phyloP scores from a whole-genome alignment of 768 basidiomycete genomes.

The Boletales sp. region DNA sequence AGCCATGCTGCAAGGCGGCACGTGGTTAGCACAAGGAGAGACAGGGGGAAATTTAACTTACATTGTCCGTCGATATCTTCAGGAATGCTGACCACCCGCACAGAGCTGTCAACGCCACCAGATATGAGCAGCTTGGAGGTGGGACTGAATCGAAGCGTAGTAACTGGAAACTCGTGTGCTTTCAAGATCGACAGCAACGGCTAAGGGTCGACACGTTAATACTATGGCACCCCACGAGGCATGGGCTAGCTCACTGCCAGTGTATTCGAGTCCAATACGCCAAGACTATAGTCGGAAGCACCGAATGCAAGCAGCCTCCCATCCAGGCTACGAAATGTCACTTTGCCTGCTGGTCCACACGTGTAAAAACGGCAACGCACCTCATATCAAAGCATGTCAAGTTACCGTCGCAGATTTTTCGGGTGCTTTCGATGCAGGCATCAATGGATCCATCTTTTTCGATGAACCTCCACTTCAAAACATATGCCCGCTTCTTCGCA shows the following conservation, averaged over 20 bases:
- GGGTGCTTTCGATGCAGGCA: constrained; percentile 42
- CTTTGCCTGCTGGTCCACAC: constrained; percentile 3
- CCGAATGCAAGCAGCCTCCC: constrained; percentile 84
- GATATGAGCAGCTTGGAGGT: constrained; percentile 76
- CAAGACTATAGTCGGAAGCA: constrained; percentile 80
- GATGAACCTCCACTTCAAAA: constrained; percentile 69
- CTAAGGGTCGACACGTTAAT: constrained; percentile 38
- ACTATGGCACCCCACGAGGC: background rate
- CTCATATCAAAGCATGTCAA: constrained; percentile 88
- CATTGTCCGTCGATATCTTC: constrained; percentile 47
- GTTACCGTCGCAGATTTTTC: constrained; percentile 75
- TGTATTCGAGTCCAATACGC: constrained; percentile 75
- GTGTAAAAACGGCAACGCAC: constrained; percentile 37
- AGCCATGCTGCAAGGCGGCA: constrained; percentile 34
- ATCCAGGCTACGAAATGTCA: constrained; percentile 52
- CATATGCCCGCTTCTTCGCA: constrained; percentile 54
- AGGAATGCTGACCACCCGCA: constrained; percentile 78
- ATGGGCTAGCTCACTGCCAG: constrained; percentile 54
- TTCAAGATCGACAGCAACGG: constrained; percentile 84
- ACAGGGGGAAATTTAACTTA: constrained; percentile 35
- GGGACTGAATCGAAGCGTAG: constrained; percentile 85
- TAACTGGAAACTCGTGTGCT: constrained; percentile 93
- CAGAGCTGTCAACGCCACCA: constrained; percentile 86
- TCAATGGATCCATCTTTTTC: constrained; percentile 68
- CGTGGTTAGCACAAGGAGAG: constrained; percentile 29